Conservation (phyloP, 495 filamentous ascomycete genomes). For the Thermothielavioides terrestris region DNA sequence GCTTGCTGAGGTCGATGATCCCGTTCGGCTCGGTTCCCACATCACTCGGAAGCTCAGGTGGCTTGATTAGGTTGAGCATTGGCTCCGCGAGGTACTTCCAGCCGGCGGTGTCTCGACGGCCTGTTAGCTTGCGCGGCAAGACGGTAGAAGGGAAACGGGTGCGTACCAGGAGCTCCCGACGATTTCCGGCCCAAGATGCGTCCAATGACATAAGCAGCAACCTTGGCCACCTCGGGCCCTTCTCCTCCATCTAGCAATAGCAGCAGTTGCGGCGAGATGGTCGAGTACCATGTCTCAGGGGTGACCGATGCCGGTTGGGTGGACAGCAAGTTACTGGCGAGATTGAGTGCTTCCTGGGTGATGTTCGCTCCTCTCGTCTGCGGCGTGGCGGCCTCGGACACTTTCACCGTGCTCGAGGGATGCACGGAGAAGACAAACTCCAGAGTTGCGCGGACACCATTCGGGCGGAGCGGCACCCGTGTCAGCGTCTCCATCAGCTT, state of each 20-base stretch:
- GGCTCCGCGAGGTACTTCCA: slow-evolving; percentile 63
- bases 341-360: slow-evolving; percentile 62
- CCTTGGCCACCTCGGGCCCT: slow-evolving; percentile 54
- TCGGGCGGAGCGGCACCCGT: slow-evolving; percentile 52
- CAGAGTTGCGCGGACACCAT: slow-evolving; percentile 59
- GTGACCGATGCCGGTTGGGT: slow-evolving; percentile 52
- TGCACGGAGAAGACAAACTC: slow-evolving; percentile 60
- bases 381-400: slow-evolving; percentile 30
- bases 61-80: slow-evolving; percentile 53
- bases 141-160: background rate
- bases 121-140: background rate
- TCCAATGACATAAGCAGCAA: slow-evolving; percentile 63
- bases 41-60: slow-evolving; percentile 22
- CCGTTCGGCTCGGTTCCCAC: slow-evolving; percentile 17
- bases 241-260: slow-evolving; percentile 57
- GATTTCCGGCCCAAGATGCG: slow-evolving; percentile 59
- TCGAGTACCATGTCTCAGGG: slow-evolving; percentile 50
- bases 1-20: slow-evolving; percentile 34
- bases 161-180: slow-evolving; percentile 57
- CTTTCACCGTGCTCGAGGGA: slow-evolving; percentile 35
- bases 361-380: slow-evolving; percentile 53
- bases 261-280: slow-evolving; percentile 59
- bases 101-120: slow-evolving; percentile 46
- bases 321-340: slow-evolving; percentile 55
- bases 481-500: slow-evolving; percentile 51